Percentiles rank a stretch among this genome's conserved stretches.
phyloP scores from a whole-genome alignment of 805 yeast species.

The Barnettozyma vustinii region DNA sequence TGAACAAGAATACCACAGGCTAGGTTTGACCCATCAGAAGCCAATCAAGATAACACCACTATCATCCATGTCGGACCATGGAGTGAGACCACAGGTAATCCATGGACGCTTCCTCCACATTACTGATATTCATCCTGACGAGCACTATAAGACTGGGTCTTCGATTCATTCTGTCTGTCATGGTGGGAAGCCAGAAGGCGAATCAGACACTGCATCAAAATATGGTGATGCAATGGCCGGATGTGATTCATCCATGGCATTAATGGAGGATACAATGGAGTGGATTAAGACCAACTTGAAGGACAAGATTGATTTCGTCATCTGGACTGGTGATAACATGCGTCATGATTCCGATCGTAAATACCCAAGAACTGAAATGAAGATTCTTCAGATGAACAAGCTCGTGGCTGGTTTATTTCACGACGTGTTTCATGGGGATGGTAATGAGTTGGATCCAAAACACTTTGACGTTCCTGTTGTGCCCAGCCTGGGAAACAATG shows the following conservation, averaged over 20 bases:
- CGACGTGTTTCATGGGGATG: constrained; percentile 40
- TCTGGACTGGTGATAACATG: constrained; percentile 90
- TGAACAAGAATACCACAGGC: constrained; percentile 25
- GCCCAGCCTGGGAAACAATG: constrained; percentile 81
- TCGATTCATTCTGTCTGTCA: constrained; percentile 54
- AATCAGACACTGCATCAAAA: constrained; percentile 47
- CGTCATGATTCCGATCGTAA: constrained; percentile 78
- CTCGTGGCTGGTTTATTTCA: constrained; percentile 48
- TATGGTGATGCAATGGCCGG: constrained; percentile 74
- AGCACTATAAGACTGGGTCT: constrained; percentile 49
- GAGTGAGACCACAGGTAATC: constrained; percentile 6
- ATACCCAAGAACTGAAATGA: constrained; percentile 66
- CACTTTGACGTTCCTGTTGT: constrained; percentile 45
- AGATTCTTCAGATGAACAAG: constrained; percentile 66
- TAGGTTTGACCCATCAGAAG: constrained; percentile 38
- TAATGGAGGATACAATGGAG: constrained; percentile 56
- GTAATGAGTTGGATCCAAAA: constrained; percentile 32
- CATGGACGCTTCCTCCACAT: constrained; percentile 83
- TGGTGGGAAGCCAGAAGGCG: constrained; percentile 28
- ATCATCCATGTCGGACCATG: constrained; percentile 2
- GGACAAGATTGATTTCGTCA: constrained; percentile 77
- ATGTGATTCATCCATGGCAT: constrained; percentile 66
- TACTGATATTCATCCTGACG: constrained; percentile 86
- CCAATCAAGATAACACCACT: constrained; percentile 28
- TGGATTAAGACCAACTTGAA: constrained; percentile 63